Evolutionary conservation across 306 rosid species (phyloP).

Genomic region (Cotoneaster glaucophyllus): DNA sequence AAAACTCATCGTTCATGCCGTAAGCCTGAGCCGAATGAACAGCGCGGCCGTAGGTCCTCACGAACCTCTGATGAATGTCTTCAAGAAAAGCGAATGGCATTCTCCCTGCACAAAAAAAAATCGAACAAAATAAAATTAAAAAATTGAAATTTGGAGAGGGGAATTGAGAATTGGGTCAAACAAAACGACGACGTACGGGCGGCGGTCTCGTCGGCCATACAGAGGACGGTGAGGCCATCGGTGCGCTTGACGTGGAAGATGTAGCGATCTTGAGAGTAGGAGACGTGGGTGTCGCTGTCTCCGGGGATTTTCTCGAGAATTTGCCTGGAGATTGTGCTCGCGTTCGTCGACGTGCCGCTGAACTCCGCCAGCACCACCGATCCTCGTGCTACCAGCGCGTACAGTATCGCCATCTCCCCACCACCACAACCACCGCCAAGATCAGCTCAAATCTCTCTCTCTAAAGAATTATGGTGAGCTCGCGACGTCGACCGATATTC

Average conservation of each 20-base stretch:
- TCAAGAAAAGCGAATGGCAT: constrained; percentile 91
- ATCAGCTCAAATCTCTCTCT: background rate
- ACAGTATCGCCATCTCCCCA: constrained; percentile 66
- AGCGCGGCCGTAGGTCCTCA: constrained; percentile 83
- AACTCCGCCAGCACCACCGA: constrained; percentile 90
- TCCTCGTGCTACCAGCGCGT: constrained; percentile 81
- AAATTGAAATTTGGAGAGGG: background rate
- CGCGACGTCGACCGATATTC: background rate
- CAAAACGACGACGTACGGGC: constrained; percentile 47
- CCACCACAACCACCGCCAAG: background rate
- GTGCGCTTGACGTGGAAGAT: constrained; percentile 92
- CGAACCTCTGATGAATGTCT: constrained; percentile 89
- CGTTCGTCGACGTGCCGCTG: constrained; percentile 74
- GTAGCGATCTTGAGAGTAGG: constrained; percentile 92
- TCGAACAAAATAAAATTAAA: background rate
- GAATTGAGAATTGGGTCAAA: background rate
- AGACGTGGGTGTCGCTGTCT: constrained; percentile 62
- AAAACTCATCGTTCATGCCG: constrained; percentile 91
- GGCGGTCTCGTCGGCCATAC: constrained; percentile 92
- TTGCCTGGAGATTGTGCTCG: constrained; percentile 70
- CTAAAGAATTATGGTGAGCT: background rate
- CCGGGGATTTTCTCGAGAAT: constrained; percentile 83
- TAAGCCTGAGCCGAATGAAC: constrained; percentile 79
- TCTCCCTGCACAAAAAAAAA: constrained; percentile 47
- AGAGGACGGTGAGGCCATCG: constrained; percentile 97